A percentile compares a stretch with the other conserved stretches of the same genome.
These are phyloP conservation scores for Eucalyptus urophylla DNA, from an alignment of 345 rosid species.

Conservation along the genomic window DNA sequence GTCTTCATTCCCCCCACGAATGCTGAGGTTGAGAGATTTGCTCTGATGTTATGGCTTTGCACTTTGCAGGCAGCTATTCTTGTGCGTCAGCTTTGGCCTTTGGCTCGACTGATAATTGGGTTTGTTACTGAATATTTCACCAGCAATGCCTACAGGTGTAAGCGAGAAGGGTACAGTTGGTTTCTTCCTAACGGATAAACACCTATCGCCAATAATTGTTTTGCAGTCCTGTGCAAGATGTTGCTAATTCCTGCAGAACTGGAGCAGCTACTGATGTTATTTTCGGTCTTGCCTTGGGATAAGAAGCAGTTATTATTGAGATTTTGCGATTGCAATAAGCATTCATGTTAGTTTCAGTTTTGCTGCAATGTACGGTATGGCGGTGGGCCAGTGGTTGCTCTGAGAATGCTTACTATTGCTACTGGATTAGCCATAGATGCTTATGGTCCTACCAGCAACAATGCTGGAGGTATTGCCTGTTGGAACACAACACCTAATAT, in stretches of 20 bases:
- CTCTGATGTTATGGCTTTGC: not conserved
- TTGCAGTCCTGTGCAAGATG: constrained; percentile 24
- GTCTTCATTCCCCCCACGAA: not conserved
- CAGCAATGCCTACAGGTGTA: not conserved
- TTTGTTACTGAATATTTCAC: not conserved
- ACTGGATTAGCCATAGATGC: not conserved
- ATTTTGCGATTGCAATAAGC: not conserved
- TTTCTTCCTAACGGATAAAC: not conserved
- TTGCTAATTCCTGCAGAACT: constrained; percentile 22
- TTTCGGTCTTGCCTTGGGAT: not conserved
- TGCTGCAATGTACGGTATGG: not conserved
- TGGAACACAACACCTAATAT: too few species aligned
- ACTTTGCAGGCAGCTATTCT: not conserved
- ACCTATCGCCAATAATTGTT: not conserved
- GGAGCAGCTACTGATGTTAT: constrained; percentile 20
- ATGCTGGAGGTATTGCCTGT: not conserved
- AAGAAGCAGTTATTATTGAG: not conserved
- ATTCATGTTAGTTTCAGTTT: not conserved
- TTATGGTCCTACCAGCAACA: not conserved
- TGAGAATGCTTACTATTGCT: not conserved
- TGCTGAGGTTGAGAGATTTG: not conserved
- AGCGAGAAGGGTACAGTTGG: not conserved
- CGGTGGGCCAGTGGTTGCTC: not conserved
- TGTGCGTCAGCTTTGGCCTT: not conserved
- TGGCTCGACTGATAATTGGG: not conserved